A percentile compares a stretch with the other conserved stretches of the same genome.
Conservation (phyloP, 805 yeast species). For the Pichia sporocuriosa region DNA sequence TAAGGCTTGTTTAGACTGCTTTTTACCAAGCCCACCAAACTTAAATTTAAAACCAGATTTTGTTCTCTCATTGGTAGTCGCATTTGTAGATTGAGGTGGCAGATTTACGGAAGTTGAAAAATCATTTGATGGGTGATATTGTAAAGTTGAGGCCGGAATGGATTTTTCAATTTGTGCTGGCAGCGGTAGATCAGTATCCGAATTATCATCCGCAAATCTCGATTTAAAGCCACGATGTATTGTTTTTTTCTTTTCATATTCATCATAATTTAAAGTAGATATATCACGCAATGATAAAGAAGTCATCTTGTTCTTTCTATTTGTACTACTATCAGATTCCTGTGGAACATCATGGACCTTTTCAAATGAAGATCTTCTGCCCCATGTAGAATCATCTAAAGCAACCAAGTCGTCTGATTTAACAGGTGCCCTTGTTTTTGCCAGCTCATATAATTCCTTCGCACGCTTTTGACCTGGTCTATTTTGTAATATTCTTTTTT, state of each 20-base stretch:
- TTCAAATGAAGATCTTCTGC: constrained; percentile 50
- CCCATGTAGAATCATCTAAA: constrained; percentile 9
- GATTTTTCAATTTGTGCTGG: constrained; percentile 1
- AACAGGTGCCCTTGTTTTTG: constrained; percentile 26
- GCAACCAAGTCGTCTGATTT: constrained; percentile 10
- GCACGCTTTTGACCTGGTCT: constrained; percentile 34
- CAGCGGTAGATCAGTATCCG: constrained; percentile 38
- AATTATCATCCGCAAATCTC: constrained; percentile 58
- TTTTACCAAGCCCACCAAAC: constrained; percentile 1
- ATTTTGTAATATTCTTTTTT: constrained; percentile 10
- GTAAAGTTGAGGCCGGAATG: no score
- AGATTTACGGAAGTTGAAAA: no score
- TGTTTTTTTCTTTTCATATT: constrained; percentile 23
- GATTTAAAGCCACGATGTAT: constrained; percentile 37
- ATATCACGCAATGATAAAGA: constrained; percentile 21
- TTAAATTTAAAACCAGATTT: constrained; percentile 7
- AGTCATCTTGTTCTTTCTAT: constrained; percentile 1
- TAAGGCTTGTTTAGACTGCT: constrained; percentile 1
- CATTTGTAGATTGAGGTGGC: not conserved
- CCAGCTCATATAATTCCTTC: constrained; percentile 48
- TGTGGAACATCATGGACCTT: constrained; percentile 29
- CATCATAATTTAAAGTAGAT: constrained; percentile 1
- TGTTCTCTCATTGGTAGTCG: not conserved
- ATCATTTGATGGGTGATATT: no score
- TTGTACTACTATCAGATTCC: constrained; percentile 15